phyloP scores from a whole-genome alignment of 179 eudicot genomes.

The Heliamphora ciliata region DNA sequence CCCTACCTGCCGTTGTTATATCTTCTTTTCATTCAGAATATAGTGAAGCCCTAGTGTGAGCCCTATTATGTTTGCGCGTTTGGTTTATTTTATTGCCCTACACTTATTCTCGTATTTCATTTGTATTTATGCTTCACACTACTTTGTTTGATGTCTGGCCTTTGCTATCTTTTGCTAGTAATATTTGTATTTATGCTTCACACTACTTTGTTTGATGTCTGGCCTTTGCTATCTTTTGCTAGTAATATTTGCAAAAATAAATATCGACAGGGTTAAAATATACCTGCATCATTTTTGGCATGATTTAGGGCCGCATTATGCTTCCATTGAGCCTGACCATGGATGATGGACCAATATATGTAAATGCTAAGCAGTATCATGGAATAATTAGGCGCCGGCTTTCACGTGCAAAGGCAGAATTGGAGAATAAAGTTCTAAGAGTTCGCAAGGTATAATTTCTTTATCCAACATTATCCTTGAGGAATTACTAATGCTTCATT shows the following conservation, averaged over 20 bases:
- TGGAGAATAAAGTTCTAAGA: slow-evolving; percentile 27
- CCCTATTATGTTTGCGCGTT: too few relatives aligned
- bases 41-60: too few relatives aligned
- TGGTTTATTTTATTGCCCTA: too few relatives aligned
- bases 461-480: not conserved
- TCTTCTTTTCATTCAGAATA: too few relatives aligned
- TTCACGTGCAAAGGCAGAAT: slow-evolving; percentile 39
- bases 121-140: too few relatives aligned
- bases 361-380: slow-evolving; percentile 48
- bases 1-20: too few relatives aligned
- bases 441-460: slow-evolving; percentile 32
- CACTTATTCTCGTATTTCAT: too few relatives aligned
- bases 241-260: not conserved
- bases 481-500: not conserved
- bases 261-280: not conserved
- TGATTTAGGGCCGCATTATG: slow-evolving; percentile 47
- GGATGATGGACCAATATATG: slow-evolving; percentile 43
- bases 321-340: slow-evolving; percentile 29
- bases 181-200: not conserved
- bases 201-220: slow-evolving; percentile 1
- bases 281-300: not conserved
- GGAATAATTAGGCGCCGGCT: slow-evolving; percentile 47
- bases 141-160: not conserved
- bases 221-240: not conserved
- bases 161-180: not conserved